Conservation (phyloP, 257 asterid genomes). For the Paraleonurus japonicus region DNA sequence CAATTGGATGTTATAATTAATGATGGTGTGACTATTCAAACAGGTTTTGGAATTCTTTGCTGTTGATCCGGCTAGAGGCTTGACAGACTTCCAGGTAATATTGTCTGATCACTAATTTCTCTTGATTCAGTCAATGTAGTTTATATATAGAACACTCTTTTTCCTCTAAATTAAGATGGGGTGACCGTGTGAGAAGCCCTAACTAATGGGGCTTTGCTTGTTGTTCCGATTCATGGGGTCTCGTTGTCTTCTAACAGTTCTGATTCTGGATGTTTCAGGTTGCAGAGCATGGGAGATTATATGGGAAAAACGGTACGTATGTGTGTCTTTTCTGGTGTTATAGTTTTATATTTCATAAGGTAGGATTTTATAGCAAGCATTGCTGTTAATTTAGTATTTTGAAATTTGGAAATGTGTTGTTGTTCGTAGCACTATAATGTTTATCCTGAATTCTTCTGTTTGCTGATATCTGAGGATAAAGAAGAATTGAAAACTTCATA, state of each 20-base stretch:
- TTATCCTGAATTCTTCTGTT: neutral
- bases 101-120: conserved; percentile 14
- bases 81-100: conserved; percentile 67
- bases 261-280: conserved; percentile 56
- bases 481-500: neutral
- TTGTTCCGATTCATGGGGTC: neutral
- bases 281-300: conserved; percentile 61
- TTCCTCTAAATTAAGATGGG: neutral
- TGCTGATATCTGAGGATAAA: neutral
- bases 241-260: neutral
- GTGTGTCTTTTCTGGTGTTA: conserved; percentile 8
- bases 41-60: conserved; percentile 81
- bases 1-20: neutral
- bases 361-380: neutral
- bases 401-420: neutral
- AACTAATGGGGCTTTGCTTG: neutral
- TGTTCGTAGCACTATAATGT: neutral
- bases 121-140: conserved; percentile 7
- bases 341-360: neutral
- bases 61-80: conserved; percentile 81
- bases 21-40: conserved; percentile 7
- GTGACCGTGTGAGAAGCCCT: neutral
- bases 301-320: conserved; percentile 78
- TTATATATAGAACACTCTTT: neutral
- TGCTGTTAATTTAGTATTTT: neutral